A percentile compares a stretch with the other conserved stretches of the same genome.
phyloP scores from a whole-genome alignment of 2,329 filamentous ascomycete species.

The Rugonectria rugulosa region DNA sequence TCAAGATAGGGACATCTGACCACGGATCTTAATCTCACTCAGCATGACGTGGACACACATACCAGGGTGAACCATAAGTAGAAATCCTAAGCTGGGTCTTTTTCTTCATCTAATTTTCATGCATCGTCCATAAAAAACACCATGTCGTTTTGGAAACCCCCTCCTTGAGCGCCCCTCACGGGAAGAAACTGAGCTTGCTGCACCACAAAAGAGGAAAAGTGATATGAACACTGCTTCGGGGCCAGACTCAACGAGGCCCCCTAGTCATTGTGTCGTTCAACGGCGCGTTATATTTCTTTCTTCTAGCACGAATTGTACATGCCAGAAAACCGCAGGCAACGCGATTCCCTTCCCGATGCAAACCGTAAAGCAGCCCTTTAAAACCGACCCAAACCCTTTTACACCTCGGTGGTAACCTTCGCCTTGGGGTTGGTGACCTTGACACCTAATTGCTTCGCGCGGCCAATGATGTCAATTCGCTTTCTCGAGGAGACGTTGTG shows the following conservation, averaged over 20 bases:
- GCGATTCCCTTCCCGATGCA: constrained; percentile 43
- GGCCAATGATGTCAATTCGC: constrained; percentile 96
- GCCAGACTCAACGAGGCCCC: constrained; percentile 30
- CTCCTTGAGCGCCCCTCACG: constrained; percentile 27
- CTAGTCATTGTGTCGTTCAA: constrained; percentile 41
- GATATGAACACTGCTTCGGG: constrained; percentile 17
- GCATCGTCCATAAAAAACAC: constrained; percentile 30
- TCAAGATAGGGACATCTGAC: background rate
- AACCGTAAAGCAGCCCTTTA: constrained; percentile 41
- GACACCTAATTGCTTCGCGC: constrained; percentile 97
- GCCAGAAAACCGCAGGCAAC: constrained; percentile 41
- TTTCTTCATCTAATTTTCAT: constrained; percentile 32
- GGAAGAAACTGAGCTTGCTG: constrained; percentile 20
- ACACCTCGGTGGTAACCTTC: constrained; percentile 95
- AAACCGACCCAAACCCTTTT: constrained; percentile 50
- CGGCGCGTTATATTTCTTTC: constrained; percentile 40
- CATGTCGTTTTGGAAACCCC: constrained; percentile 18
- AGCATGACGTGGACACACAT: background rate
- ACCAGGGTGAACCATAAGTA: constrained; percentile 6
- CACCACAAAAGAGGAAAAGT: constrained; percentile 12
- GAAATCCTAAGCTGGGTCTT: constrained; percentile 19
- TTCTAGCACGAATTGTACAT: constrained; percentile 40
- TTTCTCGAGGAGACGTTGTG: constrained; percentile 98
- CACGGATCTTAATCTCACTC: background rate
- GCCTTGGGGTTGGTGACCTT: constrained; percentile 99